Percentiles rank a stretch among this genome's conserved stretches.
Conservation (phyloP, 2,329 filamentous ascomycete species). For the Talaromyces sp. region DNA sequence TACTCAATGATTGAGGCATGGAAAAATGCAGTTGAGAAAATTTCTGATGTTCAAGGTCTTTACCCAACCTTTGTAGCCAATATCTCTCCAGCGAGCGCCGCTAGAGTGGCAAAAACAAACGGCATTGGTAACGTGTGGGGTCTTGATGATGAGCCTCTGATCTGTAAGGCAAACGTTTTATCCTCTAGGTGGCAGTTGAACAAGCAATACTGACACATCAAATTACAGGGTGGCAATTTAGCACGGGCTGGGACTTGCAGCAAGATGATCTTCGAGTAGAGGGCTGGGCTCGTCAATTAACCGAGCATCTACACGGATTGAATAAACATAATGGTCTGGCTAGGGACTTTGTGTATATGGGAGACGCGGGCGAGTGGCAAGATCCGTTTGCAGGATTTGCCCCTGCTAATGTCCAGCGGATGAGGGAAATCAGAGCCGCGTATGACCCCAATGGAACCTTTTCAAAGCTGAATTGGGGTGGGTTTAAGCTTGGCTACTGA, state of each 20-base stretch:
- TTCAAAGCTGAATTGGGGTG: conserved; percentile 31
- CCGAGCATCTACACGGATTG: conserved; percentile 25
- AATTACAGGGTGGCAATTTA: conserved; percentile 34
- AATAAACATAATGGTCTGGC: conserved; percentile 28
- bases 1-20: conserved; percentile 30
- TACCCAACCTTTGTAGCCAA: conserved; percentile 37
- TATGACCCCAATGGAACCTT: conserved; percentile 33
- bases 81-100: conserved; percentile 20
- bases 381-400: conserved; percentile 31
- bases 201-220: background rate
- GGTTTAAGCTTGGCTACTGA: conserved; percentile 22
- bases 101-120: conserved; percentile 29
- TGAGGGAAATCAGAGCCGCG: conserved; percentile 24
- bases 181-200: too few relatives aligned
- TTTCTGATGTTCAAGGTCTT: conserved; percentile 33
- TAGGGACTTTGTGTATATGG: conserved; percentile 35
- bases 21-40: conserved; percentile 28
- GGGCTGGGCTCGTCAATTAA: conserved; percentile 26
- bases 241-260: conserved; percentile 32
- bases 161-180: conserved; percentile 19
- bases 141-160: conserved; percentile 25
- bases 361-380: conserved; percentile 35
- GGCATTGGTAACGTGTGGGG: conserved; percentile 38
- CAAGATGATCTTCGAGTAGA: conserved; percentile 34
- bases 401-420: conserved; percentile 27